Evolutionary conservation across 345 rosid species (phyloP).

Genomic region (Salix caprea): DNA sequence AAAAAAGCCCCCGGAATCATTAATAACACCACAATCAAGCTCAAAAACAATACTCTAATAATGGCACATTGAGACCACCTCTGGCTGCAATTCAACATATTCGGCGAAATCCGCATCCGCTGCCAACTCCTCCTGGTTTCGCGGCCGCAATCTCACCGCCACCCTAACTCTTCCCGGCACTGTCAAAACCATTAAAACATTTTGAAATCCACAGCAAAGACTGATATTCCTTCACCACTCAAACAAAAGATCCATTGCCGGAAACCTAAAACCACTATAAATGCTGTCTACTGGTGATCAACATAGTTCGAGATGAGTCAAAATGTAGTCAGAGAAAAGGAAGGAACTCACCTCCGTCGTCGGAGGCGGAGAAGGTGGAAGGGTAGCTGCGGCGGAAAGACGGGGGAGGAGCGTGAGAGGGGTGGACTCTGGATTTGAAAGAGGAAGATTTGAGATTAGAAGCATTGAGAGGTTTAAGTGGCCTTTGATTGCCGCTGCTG

Average conservation of each 20-base stretch:
- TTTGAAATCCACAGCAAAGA: not conserved
- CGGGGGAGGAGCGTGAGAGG: constrained; percentile 36
- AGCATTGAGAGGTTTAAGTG: constrained; percentile 35
- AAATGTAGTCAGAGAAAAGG: not conserved
- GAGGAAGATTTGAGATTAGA: constrained; percentile 65
- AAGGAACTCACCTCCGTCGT: constrained; percentile 56
- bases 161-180: constrained; percentile 36
- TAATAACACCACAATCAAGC: not conserved
- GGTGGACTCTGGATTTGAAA: constrained; percentile 60
- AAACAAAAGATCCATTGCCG: not conserved
- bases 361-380: constrained; percentile 29
- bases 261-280: not conserved
- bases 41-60: not conserved
- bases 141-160: constrained; percentile 30
- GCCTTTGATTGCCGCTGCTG: constrained; percentile 35
- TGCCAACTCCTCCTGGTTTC: constrained; percentile 22
- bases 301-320: not conserved
- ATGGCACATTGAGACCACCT: constrained; percentile 8
- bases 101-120: constrained; percentile 33
- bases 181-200: not conserved
- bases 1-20: not conserved
- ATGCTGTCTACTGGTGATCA: not conserved
- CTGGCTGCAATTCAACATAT: constrained; percentile 30
- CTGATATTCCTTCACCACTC: not conserved
- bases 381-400: constrained; percentile 63